Percentiles rank a stretch among this genome's conserved stretches.
Conservation (phyloP, 495 filamentous ascomycete species). For the Daldinia grandis region DNA sequence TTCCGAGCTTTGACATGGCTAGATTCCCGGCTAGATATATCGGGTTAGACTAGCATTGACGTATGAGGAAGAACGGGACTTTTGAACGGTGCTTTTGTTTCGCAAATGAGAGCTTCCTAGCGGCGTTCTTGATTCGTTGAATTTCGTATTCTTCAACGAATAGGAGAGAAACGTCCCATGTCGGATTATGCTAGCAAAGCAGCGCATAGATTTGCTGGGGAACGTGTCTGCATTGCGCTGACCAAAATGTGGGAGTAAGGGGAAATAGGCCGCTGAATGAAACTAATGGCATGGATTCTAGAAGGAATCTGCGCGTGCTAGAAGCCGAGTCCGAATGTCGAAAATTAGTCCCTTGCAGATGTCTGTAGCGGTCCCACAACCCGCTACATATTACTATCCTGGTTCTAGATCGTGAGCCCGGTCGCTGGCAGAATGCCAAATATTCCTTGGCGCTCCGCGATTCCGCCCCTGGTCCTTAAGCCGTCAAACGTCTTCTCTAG, state of each 20-base stretch:
- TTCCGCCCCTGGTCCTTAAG: background rate
- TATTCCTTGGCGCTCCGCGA: background rate
- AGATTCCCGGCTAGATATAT: constrained; percentile 1
- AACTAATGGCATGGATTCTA: background rate
- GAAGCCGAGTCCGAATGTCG: background rate
- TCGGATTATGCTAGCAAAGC: background rate
- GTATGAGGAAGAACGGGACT: constrained; percentile 35
- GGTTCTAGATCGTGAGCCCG: constrained; percentile 3
- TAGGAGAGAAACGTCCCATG: background rate
- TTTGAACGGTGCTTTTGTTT: constrained; percentile 21
- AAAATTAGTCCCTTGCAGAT: constrained; percentile 38
- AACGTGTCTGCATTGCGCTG: background rate
- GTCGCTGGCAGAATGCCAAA: background rate
- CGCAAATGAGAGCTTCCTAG: constrained; percentile 11
- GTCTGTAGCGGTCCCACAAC: constrained; percentile 24
- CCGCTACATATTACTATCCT: constrained; percentile 19
- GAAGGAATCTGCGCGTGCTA: background rate
- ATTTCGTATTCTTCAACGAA: background rate
- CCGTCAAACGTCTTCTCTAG: background rate
- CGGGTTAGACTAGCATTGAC: constrained; percentile 16
- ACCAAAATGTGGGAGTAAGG: constrained; percentile 1
- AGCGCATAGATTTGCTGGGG: no score
- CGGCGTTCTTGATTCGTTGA: constrained; percentile 14
- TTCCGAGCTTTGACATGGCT: constrained; percentile 6
- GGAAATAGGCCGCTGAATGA: background rate